These are phyloP conservation scores for Claviceps sp. DNA, from an alignment of 2,329 filamentous ascomycete species.

Conservation along the genomic window DNA sequence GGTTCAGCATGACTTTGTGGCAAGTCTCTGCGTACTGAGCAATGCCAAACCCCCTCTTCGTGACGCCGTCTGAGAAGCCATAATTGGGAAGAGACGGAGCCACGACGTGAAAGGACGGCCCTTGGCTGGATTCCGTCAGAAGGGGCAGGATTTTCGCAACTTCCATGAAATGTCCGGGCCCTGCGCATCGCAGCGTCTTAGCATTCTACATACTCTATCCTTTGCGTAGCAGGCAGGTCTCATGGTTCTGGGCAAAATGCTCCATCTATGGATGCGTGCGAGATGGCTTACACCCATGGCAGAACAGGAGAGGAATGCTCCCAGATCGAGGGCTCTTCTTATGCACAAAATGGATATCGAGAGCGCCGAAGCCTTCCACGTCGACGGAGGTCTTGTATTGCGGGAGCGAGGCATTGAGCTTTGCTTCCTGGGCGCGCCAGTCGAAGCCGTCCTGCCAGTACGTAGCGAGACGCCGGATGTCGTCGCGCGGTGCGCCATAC, in stretches of 20 bases:
- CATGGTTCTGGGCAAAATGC: no score
- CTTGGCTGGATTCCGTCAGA: slow-evolving; percentile 20
- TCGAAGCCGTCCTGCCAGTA: slow-evolving; percentile 38
- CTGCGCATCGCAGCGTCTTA: slow-evolving; percentile 8
- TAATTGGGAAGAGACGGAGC: slow-evolving; percentile 45
- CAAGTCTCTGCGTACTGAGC: slow-evolving; percentile 36
- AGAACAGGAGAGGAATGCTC: slow-evolving; percentile 51
- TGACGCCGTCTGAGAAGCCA: slow-evolving; percentile 21
- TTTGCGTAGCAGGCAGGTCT: no score
- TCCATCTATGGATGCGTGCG: background rate
- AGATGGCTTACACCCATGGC: slow-evolving; percentile 11
- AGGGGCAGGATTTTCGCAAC: slow-evolving; percentile 46
- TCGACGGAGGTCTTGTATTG: slow-evolving; percentile 40
- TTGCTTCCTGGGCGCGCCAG: slow-evolving; percentile 45
- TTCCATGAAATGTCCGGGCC: slow-evolving; percentile 59
- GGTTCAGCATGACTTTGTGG: slow-evolving; percentile 53
- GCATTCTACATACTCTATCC: background rate
- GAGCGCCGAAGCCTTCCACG: slow-evolving; percentile 42
- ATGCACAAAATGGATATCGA: slow-evolving; percentile 53
- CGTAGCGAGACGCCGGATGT: slow-evolving; percentile 21
- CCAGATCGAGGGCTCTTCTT: slow-evolving; percentile 33
- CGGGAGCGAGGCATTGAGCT: slow-evolving; percentile 40
- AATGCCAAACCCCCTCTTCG: slow-evolving; percentile 18
- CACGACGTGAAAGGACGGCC: slow-evolving; percentile 39
- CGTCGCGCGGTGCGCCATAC: slow-evolving; percentile 18